Evolutionary conservation across 306 rosid genomes (phyloP), one percentile per base, ranked within the genome.

Genomic region (Ormosia semicastrata): DNA sequence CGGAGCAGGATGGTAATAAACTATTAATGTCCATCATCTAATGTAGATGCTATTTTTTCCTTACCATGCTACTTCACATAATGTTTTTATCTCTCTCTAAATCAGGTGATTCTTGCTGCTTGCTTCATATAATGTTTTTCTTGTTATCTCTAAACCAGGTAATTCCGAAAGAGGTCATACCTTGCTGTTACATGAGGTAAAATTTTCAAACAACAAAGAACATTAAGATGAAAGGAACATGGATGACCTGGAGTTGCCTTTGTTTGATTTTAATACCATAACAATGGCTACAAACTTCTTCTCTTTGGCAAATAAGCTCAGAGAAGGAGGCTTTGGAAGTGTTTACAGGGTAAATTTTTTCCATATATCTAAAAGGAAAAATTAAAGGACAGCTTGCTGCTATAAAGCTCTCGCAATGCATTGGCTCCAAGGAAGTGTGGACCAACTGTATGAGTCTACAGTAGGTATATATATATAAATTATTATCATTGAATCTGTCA

Each of bases 301-400:
- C 72, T 87, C 87, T 58, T 75, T 71, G 2, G 77, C 64, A 49
- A 87, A 87, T 54, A 81, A 77, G 36, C 90, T 87, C 6, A 87
- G 90, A 80, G 76, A 87, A 77, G 90, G 90, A 58, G 90, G 90
- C n/a, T 87, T 76, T 77, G 90, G 90, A 40, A 49, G 57, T 52
- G 89, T 87, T 71, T 87, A 87, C 39, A 80, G 49, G 81, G 89
- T 87, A 83, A 37, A 14, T 14, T 52, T 24, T 24, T 0, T 24
- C 24, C 24, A 24, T 24, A 24, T 24, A 24, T 24, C 24, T 24
- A 24, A 24, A 24, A 24, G 1, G 24, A 24, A 24, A 24, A 24
- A 24, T 24, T 24, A 24, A 24, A 24, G 24, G 24, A 24, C 24
- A 24, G 24, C 24, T 24, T 24, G 24, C 24, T 24, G 24, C 24